Evolutionary conservation across 75 land plant species (phyloP), one percentile per base, ranked within the genome.

Genomic region (Pinus tabuliformis): DNA sequence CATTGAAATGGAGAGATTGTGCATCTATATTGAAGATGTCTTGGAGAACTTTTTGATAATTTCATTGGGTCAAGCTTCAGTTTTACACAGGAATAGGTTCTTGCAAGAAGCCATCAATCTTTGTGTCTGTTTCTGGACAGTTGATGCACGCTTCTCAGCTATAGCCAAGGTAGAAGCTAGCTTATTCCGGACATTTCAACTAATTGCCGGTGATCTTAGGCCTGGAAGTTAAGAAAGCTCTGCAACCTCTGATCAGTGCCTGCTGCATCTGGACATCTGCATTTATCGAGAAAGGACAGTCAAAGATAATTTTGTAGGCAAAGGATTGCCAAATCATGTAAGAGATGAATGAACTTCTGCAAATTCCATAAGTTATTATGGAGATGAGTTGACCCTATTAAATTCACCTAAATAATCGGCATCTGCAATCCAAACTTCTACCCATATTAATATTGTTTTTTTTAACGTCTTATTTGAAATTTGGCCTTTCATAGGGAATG

Each of bases 51-150:
- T 37, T 36, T 68, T 7, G 71, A 1, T 68, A 68, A 65, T 16
- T 68, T 18, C 20, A 42, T 45, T 68, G 21, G 42, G 22, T 15
- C 33, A 37, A 18, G 11, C 17, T 37, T 39, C 3, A 42, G n/a
- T 39, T 68, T 42, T n/a, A 68, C 1, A n/a, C 13, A 42, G 52
- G 52, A 49, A 49, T 49, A 49, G 52, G 11, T 49, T 49, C 49
- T 66, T 66, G 36, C 49, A 66, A 66, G 49, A 66, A 39, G 49
- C 37, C 70, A 66, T 6, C 70, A 39, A 15, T 33, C n/a, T 66
- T 18, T 30, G 1, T 45, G 9, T 49, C 49, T 37, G 39, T 20
- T 39, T 39, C 33, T 62, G 18, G 17, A 66, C n/a, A 39, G 70
- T 2, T 39, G 49, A 39, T 39, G 70, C n/a, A 66, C 21, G 3